Percentiles rank a stretch among this genome's conserved stretches.
phyloP scores from a whole-genome alignment of 2,329 filamentous ascomycete species.

The Elsinoe australis region DNA sequence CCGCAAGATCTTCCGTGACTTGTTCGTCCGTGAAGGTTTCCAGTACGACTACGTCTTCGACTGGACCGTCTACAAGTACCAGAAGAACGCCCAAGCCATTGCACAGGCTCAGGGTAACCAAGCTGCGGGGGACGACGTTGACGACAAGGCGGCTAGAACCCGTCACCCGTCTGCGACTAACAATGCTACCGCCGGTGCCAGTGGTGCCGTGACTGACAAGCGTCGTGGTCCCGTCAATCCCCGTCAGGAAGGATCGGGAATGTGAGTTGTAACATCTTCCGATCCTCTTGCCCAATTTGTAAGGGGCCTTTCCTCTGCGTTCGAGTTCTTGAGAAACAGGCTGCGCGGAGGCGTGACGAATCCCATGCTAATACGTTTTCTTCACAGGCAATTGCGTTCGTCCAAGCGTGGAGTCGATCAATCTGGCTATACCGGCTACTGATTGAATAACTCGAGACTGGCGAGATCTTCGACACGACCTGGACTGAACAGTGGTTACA shows the following conservation, averaged over 20 bases:
- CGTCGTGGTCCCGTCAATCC: constrained; percentile 65
- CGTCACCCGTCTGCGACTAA: constrained; percentile 52
- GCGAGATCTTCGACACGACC: constrained; percentile 12
- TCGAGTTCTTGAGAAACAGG: constrained; percentile 66
- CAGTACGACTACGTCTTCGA: constrained; percentile 99
- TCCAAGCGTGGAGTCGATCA: constrained; percentile 45
- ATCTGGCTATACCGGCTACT: constrained; percentile 42
- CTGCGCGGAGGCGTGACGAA: constrained; percentile 59
- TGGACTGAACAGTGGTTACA: constrained; percentile 5
- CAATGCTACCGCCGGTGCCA: constrained; percentile 55
- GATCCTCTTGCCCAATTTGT: constrained; percentile 57
- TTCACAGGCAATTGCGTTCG: constrained; percentile 45
- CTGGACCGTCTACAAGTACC: constrained; percentile 99
- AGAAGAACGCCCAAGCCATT: constrained; percentile 96
- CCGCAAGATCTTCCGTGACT: constrained; percentile 98
- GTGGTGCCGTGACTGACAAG: constrained; percentile 54
- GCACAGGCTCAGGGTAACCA: constrained; percentile 67
- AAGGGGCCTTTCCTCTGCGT: constrained; percentile 84
- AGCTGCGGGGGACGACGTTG: constrained; percentile 59
- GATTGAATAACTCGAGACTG: constrained; percentile 25
- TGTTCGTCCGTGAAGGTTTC: constrained; percentile 98
- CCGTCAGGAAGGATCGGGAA: constrained; percentile 85
- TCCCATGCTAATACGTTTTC: constrained; percentile 39
- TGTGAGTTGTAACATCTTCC: constrained; percentile 77
- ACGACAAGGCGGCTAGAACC: constrained; percentile 64